phyloP scores from a whole-genome alignment of 768 basidiomycete species.

The Lentinula sp. region DNA sequence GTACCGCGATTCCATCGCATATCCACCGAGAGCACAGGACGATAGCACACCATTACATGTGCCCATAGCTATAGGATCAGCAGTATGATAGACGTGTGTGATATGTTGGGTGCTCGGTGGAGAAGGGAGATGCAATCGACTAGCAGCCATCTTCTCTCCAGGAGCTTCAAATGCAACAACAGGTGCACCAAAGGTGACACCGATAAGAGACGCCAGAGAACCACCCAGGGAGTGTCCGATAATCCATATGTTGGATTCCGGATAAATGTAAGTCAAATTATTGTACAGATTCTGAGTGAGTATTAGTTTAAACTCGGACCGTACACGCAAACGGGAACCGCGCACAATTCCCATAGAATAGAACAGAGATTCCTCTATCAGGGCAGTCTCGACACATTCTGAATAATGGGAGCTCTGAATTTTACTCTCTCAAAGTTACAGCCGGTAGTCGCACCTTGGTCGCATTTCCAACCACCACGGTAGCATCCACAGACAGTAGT shows the following conservation, averaged over 20 bases:
- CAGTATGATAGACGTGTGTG: conserved; percentile 90
- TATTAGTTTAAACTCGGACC: not conserved
- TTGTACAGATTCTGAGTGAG: conserved; percentile 78
- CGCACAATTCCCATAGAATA: conserved; percentile 86
- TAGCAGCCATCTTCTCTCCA: conserved; percentile 77
- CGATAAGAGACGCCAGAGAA: conserved; percentile 77
- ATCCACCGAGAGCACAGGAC: conserved; percentile 82
- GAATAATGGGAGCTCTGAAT: not conserved
- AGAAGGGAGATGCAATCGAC: conserved; percentile 77
- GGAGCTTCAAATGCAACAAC: conserved; percentile 87
- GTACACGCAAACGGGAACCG: conserved; percentile 7
- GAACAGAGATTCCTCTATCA: conserved; percentile 79
- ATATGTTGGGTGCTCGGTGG: conserved; percentile 79
- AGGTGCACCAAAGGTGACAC: conserved; percentile 84
- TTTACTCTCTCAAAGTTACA: not conserved
- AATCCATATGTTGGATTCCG: conserved; percentile 86
- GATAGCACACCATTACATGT: conserved; percentile 79
- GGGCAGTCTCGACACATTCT: conserved; percentile 67
- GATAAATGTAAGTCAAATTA: conserved; percentile 91
- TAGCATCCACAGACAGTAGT: conserved; percentile 90
- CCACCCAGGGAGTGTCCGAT: conserved; percentile 69
- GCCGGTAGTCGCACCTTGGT: conserved; percentile 30
- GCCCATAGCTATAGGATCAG: conserved; percentile 92
- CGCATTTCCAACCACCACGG: conserved; percentile 74
- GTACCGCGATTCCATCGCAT: conserved; percentile 76